These are phyloP conservation scores for Pittosporum tobira DNA, from an alignment of 129 eudicot genomes.

Conservation along the genomic window DNA sequence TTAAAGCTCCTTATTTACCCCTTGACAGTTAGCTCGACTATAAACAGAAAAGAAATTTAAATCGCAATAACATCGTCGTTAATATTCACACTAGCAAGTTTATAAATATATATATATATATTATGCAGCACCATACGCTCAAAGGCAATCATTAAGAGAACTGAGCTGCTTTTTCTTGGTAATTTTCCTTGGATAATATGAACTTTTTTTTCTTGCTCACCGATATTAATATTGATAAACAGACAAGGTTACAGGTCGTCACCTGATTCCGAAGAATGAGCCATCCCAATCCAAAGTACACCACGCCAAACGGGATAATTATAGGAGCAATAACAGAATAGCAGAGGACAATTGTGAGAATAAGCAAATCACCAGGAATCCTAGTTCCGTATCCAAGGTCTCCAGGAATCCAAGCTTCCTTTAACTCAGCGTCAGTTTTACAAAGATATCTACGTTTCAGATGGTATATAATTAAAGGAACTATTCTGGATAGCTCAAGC, in stretches of 20 bases:
- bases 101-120: too few relatives aligned
- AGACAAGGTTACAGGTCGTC: neutral
- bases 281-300: constrained; percentile 94
- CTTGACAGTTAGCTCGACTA: too few relatives aligned
- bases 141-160: too few relatives aligned
- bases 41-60: too few relatives aligned
- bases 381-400: constrained; percentile 76
- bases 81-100: too few relatives aligned
- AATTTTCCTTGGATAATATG: too few relatives aligned
- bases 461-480: constrained; percentile 73
- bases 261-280: constrained; percentile 89
- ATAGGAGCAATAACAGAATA: constrained; percentile 82
- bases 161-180: too few relatives aligned
- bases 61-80: too few relatives aligned
- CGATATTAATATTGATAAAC: too few relatives aligned
- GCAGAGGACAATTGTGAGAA: constrained; percentile 63
- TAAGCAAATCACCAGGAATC: constrained; percentile 71
- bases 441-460: constrained; percentile 69
- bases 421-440: constrained; percentile 64
- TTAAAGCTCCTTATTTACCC: too few relatives aligned
- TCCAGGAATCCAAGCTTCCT: constrained; percentile 86
- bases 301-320: constrained; percentile 73
- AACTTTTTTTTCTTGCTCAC: too few relatives aligned
- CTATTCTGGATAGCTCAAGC: constrained; percentile 76
- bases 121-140: too few relatives aligned